Base-by-base conservation (phyloP, 23 red algal genomes). In the Gracilariopsis chorda region DNA sequence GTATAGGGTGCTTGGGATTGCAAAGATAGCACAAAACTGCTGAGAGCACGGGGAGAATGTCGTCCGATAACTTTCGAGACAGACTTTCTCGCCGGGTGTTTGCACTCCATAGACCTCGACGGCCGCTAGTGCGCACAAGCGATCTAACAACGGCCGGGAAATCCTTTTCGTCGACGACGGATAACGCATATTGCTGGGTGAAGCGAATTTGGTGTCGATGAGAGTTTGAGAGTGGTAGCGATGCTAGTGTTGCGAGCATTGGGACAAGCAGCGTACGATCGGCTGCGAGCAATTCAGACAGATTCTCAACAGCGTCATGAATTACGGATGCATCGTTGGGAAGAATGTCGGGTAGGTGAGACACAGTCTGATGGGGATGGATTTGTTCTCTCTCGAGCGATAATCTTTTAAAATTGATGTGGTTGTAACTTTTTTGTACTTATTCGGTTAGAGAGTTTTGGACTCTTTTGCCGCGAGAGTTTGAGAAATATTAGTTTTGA, bases 191-290 rank as follows among this genome's bases (percentile, higher is more conserved):
- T 28, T 55, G 48, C 36, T 64, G 82, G 25, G 82, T 87, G 25
- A 63, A 70, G 30, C 82, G 82, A 24, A 63, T 74, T 57, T 87
- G 82, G 30, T 56, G 82, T 48, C 46, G 47, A 23, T 87, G 82
- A 34, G 82, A 42, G 65, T 33, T 52, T 8, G 82, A 52, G 59
- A 70, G 61, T 16, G 82, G 62, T n/a, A 87, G 82, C 4, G 36
- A 70, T 28, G 82, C 52, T 27, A 87, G 63, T 2, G 82, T 87
- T 39, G 82, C 82, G 9, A 87, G 61, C 36, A 87, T 74, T 37
- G 82, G 61, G 3, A 87, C 82, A 30, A 87, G 48, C 19, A 87
- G 65, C n/a, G 82, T 87, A 7, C 82, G 82, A 45, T 87, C 82
- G 48, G 65, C 41, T 48, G 61, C 40, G 32, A 87, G 65, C 47